Conservation (phyloP, 2,329 filamentous ascomycete species). For the Xylariaceae sp. region DNA sequence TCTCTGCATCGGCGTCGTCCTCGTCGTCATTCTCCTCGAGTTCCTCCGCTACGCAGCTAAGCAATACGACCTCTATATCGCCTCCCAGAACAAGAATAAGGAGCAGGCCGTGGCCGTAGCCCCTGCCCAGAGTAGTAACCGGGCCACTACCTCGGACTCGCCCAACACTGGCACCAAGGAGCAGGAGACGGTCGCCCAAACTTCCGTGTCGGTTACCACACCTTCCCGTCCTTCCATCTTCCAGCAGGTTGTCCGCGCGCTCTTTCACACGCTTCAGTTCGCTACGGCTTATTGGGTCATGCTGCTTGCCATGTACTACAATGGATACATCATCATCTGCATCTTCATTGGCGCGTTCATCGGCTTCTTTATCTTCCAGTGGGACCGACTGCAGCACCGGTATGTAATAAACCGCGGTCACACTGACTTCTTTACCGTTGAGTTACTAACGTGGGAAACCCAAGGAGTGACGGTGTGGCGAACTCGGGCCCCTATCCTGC, state of each 20-base stretch:
- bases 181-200: background rate
- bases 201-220: conserved; percentile 7
- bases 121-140: conserved; percentile 11
- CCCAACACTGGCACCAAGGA: conserved; percentile 15
- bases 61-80: conserved; percentile 66
- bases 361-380: conserved; percentile 69
- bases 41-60: conserved; percentile 64
- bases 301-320: conserved; percentile 60
- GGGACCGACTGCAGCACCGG: conserved; percentile 45
- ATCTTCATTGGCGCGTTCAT: conserved; percentile 74
- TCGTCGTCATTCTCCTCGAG: conserved; percentile 71
- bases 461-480: background rate
- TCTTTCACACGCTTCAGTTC: conserved; percentile 68
- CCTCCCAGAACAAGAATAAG: conserved; percentile 37
- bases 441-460: background rate
- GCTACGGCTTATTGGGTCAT: conserved; percentile 76
- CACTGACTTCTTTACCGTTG: background rate
- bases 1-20: conserved; percentile 71
- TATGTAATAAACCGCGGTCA: conserved; percentile 50
- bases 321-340: conserved; percentile 74
- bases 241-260: conserved; percentile 63
- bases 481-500: background rate
- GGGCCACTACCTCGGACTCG: conserved; percentile 27
- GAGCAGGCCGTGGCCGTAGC: conserved; percentile 33
- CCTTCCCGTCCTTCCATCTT: conserved; percentile 54